Evolutionary conservation across 768 basidiomycete genomes (phyloP), one percentile per base, ranked within the genome.

Genomic region (Filobasidium floriforme): DNA sequence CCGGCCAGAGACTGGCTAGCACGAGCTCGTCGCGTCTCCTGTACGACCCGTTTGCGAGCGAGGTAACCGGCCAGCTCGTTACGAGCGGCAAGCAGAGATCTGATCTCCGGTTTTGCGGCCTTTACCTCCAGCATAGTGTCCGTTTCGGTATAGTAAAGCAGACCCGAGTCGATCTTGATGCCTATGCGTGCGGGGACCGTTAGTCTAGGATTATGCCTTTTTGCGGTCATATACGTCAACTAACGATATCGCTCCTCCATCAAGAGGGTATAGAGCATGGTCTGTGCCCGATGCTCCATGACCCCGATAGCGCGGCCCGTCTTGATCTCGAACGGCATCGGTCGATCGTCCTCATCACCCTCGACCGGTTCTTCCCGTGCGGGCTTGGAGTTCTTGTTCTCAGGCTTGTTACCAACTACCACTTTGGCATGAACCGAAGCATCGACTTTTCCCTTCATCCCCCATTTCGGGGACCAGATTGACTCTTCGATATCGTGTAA

Each of bases 201-300:
- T 57, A 32, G 24, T 15, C 54, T 19, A 19, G 54, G 22, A 10
- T 22, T 68, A 55, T 66, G 65, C 55, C 22, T 49, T 54, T n/a
- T 22, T 40, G 9, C 32, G 37, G 51, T n/a, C 24, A 41, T 24
- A 15, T 37, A 37, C 9, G 51, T 11, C 12, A 28, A 75, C 79
- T 62, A 41, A 82, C 82, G 77, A 73, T 97, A 97, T n/a, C 94
- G 85, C 75, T 98, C 93, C 44, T 86, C 85, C 71, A 92, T 85
- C 1, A 99, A 82, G 5, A 98, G 81, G 0, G 92, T 94, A 76
- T 99, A 99, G 3, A 99, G 80, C 87, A 97, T 92, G 0, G 96
- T 99, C 79, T 99, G 96, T 0, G 96, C 96, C 43, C 96, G 88
- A 77, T 98, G 94, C 70, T 94, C 92, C 85, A 92, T 86, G 1